These are phyloP conservation scores for Penicillium salamii DNA, from an alignment of 495 filamentous ascomycete genomes.

Conservation along the genomic window DNA sequence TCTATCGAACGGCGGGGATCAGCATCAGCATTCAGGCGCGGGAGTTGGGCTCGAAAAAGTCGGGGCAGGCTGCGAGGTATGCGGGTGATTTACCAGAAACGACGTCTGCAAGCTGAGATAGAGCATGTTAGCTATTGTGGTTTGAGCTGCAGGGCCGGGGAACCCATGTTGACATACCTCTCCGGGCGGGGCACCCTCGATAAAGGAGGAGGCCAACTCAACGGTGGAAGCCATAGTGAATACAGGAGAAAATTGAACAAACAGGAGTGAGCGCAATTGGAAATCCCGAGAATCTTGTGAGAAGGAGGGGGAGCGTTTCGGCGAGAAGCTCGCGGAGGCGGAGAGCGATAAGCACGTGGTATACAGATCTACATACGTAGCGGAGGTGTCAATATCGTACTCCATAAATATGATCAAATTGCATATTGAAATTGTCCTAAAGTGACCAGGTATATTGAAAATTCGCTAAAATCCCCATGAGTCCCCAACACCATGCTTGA, in stretches of 20 bases:
- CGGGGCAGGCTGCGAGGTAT: background rate
- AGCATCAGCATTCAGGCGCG: constrained; percentile 11
- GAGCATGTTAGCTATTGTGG: constrained; percentile 4
- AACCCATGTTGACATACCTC: constrained; percentile 61
- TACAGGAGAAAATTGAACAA: background rate
- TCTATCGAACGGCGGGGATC: constrained; percentile 49
- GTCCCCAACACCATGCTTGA: constrained; percentile 15
- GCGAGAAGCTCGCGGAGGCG: constrained; percentile 20
- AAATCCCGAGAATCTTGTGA: background rate
- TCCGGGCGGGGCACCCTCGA: constrained; percentile 92
- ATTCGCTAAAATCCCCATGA: too few relatives aligned
- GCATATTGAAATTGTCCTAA: background rate
- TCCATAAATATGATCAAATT: constrained; percentile 2
- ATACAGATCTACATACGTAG: background rate
- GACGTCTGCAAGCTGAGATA: constrained; percentile 76
- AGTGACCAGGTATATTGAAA: too few relatives aligned
- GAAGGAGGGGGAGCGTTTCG: constrained; percentile 10
- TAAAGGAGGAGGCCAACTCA: constrained; percentile 77
- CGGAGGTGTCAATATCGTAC: background rate
- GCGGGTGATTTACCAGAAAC: constrained; percentile 64
- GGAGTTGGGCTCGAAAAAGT: constrained; percentile 5
- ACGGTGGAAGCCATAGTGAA: constrained; percentile 44
- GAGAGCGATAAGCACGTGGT: constrained; percentile 28
- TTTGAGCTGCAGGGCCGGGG: background rate
- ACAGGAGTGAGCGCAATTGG: background rate